Evolutionary conservation across 192 early-diverging fungal species (phyloP).

Genomic region (Phycomyces blakesleeanus): DNA sequence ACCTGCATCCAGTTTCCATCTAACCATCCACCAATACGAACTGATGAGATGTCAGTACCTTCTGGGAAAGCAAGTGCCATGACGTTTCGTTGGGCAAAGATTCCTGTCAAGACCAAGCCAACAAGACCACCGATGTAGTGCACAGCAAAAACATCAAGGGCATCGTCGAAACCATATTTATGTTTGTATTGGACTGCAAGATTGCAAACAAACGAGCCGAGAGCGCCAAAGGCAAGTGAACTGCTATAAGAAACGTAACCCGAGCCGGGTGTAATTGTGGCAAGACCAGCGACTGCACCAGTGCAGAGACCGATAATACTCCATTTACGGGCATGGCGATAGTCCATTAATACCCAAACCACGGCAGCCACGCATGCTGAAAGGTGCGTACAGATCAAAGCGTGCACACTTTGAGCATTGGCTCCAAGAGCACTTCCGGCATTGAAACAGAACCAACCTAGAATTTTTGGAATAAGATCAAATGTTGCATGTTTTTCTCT

Average conservation of each 20-base stretch:
- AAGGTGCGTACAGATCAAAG: conserved; percentile 74
- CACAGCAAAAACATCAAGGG: conserved; percentile 75
- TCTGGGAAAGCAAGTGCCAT: conserved; percentile 57
- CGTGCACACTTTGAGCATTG: conserved; percentile 67
- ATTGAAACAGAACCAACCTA: conserved; percentile 77
- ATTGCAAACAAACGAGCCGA: conserved; percentile 63
- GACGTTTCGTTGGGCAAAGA: conserved; percentile 76
- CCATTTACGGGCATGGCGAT: conserved; percentile 61
- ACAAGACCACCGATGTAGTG: conserved; percentile 73
- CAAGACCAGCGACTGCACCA: conserved; percentile 85
- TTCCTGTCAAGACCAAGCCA: conserved; percentile 79
- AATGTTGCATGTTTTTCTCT: neutral
- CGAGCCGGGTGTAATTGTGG: conserved; percentile 83
- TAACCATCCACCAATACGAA: conserved; percentile 70
- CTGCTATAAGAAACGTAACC: conserved; percentile 74
- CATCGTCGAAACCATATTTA: conserved; percentile 68
- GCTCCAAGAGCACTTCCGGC: conserved; percentile 67
- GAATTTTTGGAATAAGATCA: neutral
- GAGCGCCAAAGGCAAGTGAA: conserved; percentile 69
- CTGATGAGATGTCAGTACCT: conserved; percentile 36
- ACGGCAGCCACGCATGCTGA: conserved; percentile 66
- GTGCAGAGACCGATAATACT: conserved; percentile 84
- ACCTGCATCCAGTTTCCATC: conserved; percentile 82
- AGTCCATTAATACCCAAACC: conserved; percentile 71
- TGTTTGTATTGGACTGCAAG: conserved; percentile 59